These are phyloP conservation scores for Triticum timopheevii DNA, from an alignment of 176 grass and related monocot species.

Conservation along the genomic window DNA sequence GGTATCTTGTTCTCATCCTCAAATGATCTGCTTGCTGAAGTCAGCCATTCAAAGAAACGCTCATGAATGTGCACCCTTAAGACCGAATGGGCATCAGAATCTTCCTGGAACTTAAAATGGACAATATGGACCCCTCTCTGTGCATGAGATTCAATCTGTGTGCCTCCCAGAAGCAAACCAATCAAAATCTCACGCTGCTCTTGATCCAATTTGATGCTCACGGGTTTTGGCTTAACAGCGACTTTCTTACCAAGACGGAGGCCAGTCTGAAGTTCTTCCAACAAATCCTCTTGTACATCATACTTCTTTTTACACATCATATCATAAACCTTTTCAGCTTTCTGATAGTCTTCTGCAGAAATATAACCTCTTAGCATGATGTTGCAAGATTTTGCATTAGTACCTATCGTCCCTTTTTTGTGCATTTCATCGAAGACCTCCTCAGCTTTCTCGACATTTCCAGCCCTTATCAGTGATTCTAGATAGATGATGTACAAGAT, in stretches of 20 bases:
- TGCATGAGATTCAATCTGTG: slow-evolving; percentile 63
- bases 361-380: slow-evolving; percentile 80
- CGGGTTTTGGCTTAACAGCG: slow-evolving; percentile 52
- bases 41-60: slow-evolving; percentile 84
- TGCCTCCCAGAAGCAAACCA: slow-evolving; percentile 83
- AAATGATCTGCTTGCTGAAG: slow-evolving; percentile 55
- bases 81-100: slow-evolving; percentile 61
- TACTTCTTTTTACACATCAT: slow-evolving; percentile 92
- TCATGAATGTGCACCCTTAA: slow-evolving; percentile 85
- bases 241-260: slow-evolving; percentile 62
- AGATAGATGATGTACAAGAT: slow-evolving; percentile 78
- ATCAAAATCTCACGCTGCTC: slow-evolving; percentile 97
- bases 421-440: slow-evolving; percentile 88
- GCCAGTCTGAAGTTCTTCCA: slow-evolving; percentile 76
- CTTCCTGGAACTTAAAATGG: slow-evolving; percentile 69
- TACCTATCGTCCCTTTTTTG: slow-evolving; percentile 71
- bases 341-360: slow-evolving; percentile 60
- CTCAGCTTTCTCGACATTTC: slow-evolving; percentile 65
- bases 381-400: slow-evolving; percentile 79
- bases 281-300: slow-evolving; percentile 46
- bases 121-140: slow-evolving; percentile 54
- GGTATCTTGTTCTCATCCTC: slow-evolving; percentile 61
- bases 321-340: slow-evolving; percentile 82
- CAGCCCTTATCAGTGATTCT: slow-evolving; percentile 65
- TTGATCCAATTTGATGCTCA: slow-evolving; percentile 74